These are phyloP conservation scores for Phialemonium atrogriseum DNA, from an alignment of 2,329 filamentous ascomycete species.

Conservation along the genomic window DNA sequence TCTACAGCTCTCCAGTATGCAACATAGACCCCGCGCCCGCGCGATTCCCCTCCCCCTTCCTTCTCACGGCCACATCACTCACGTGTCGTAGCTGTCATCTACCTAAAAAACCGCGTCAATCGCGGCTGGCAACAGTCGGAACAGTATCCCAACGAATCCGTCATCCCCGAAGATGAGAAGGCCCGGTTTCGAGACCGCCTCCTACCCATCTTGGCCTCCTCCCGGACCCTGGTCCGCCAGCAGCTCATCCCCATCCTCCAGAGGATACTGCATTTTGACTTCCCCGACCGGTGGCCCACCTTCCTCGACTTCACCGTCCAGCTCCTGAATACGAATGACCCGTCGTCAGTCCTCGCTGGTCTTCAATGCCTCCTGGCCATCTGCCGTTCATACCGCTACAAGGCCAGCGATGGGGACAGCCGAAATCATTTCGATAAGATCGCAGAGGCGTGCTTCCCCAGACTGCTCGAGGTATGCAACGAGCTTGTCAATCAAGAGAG, in stretches of 20 bases:
- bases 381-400: slow-evolving; percentile 93
- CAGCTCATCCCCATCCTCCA: slow-evolving; percentile 92
- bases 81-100: slow-evolving; percentile 68
- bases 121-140: slow-evolving; percentile 80
- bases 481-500: slow-evolving; percentile 85
- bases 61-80: slow-evolving; percentile 8
- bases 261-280: slow-evolving; percentile 93
- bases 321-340: slow-evolving; percentile 78
- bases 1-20: slow-evolving; percentile 81
- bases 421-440: slow-evolving; percentile 89
- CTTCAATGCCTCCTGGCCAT: slow-evolving; percentile 91
- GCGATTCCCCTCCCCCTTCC: slow-evolving; percentile 4
- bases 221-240: slow-evolving; percentile 73
- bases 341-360: slow-evolving; percentile 81
- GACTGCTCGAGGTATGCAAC: slow-evolving; percentile 78
- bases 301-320: slow-evolving; percentile 91
- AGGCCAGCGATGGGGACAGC: slow-evolving; percentile 65
- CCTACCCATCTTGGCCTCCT: slow-evolving; percentile 78
- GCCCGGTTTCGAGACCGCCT: slow-evolving; percentile 77
- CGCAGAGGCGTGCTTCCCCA: slow-evolving; percentile 82
- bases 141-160: slow-evolving; percentile 61
- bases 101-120: slow-evolving; percentile 95
- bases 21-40: too few species aligned
- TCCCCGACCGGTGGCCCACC: slow-evolving; percentile 85
- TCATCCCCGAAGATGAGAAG: slow-evolving; percentile 86